These are phyloP conservation scores for Ophiostoma tasmaniense DNA, from an alignment of 2,329 filamentous ascomycete genomes.

Conservation along the genomic window DNA sequence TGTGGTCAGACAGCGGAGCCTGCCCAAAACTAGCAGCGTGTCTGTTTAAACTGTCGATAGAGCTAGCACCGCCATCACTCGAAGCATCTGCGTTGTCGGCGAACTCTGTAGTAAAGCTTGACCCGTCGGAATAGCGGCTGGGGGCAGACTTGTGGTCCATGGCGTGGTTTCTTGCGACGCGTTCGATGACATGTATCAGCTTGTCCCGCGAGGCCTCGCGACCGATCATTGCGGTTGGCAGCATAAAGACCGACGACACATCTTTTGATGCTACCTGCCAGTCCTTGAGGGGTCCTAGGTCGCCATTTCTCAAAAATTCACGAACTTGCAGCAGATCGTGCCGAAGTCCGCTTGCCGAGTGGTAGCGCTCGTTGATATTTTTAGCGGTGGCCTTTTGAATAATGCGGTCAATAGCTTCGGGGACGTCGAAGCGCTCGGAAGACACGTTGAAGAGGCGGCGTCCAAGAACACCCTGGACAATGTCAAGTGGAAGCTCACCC, in stretches of 20 bases:
- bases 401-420: conserved; percentile 70
- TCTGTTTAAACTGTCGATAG: conserved; percentile 42
- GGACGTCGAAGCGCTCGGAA: conserved; percentile 69
- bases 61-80: conserved; percentile 50
- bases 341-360: conserved; percentile 78
- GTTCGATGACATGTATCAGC: conserved; percentile 67
- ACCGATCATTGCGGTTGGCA: conserved; percentile 75
- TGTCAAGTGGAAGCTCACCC: conserved; percentile 72
- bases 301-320: conserved; percentile 65
- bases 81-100: conserved; percentile 44
- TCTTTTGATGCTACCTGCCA: conserved; percentile 77
- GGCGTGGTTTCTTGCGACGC: conserved; percentile 58
- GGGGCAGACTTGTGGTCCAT: conserved; percentile 35
- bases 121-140: conserved; percentile 45
- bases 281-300: conserved; percentile 59
- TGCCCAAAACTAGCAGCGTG: conserved; percentile 43
- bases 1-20: conserved; percentile 36
- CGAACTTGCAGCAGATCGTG: conserved; percentile 70
- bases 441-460: conserved; percentile 71
- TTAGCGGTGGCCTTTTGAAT: conserved; percentile 91
- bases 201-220: conserved; percentile 62
- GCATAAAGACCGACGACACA: conserved; percentile 83
- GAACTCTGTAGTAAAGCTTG: conserved; percentile 44
- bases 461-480: conserved; percentile 81
- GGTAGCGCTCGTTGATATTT: conserved; percentile 77